Evolutionary conservation across 2,329 filamentous ascomycete genomes (phyloP), one percentile per base, ranked within the genome.

Genomic region (Exserohilum turcica): DNA sequence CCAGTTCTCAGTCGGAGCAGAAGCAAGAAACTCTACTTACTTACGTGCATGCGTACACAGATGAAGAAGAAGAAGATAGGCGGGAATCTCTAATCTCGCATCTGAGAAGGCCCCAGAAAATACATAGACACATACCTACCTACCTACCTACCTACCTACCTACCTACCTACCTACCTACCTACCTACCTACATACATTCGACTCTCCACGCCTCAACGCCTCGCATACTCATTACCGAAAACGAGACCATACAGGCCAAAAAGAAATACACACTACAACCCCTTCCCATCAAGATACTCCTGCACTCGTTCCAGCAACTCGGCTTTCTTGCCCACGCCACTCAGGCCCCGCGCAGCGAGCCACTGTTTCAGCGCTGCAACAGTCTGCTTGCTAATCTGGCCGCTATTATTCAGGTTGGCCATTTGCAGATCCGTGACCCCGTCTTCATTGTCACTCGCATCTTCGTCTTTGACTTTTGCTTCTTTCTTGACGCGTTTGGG

Each of bases 361-460:
- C 61, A 77, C 0, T 61, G 63, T 48, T 73, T 77, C 43, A 77
- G 43, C 10, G 64, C 57, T 6, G 65, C 64, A 45, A 77, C 67
- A 12, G 64, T 74, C 39, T 71, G 68, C 61, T 80, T 81, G 37
- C 57, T 71, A 6, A 82, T 63, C 7, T 69, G 72, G 6, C 78
- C 75, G 52, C 76, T 76, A 31, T 78, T 71, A 53, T 76, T 80
- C 3, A 75, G 64, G 5, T 55, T 61, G 24, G 73, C 73, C 77
- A 83, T 80, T 27, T 77, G 72, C 37, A 72, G 69, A 50, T 81
- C 79, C 12, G 65, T 75, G 31, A 77, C 47, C 0, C 64, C 73
- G n/a, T 69, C 62, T 13, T 62, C 61, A 2, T 35, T 55, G 3
- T 57, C 60, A 9, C 48, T n/a, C n/a, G n/a, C 59, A 24, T 51